Conservation (phyloP, 192 early-diverging fungal species). For the Diversispora epigaea region DNA sequence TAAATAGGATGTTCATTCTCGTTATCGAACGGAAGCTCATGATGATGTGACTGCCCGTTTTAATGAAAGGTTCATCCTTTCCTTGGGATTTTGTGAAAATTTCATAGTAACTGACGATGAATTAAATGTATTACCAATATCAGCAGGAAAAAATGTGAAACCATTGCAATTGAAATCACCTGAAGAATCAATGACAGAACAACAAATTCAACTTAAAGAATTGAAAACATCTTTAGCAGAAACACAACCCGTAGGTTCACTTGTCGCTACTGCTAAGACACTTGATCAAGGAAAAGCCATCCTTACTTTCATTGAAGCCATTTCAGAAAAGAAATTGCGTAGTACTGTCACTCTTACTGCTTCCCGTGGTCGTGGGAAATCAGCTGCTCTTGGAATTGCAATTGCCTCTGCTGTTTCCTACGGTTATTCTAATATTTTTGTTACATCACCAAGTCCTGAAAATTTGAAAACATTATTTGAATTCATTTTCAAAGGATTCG, state of each 20-base stretch:
- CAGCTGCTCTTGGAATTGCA: conserved; percentile 90
- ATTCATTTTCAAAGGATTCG: conserved; percentile 97
- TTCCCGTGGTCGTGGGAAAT: conserved; percentile 95
- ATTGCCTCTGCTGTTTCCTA: conserved; percentile 96
- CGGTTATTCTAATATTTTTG: conserved; percentile 99
- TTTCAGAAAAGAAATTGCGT: conserved; percentile 90
- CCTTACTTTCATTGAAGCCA: conserved; percentile 95
- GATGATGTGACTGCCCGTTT: conserved; percentile 93
- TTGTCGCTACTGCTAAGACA: conserved; percentile 78
- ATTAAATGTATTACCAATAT: conserved; percentile 94
- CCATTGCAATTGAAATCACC: conserved; percentile 65
- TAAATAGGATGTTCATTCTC: conserved; percentile 83
- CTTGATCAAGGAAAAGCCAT: conserved; percentile 96
- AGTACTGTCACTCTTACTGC: conserved; percentile 93
- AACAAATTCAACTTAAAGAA: conserved; percentile 68
- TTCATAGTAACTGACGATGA: conserved; percentile 98
- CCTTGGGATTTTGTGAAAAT: conserved; percentile 80
- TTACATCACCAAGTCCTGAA: conserved; percentile 95
- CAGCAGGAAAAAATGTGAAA: conserved; percentile 91
- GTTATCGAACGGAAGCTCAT: conserved; percentile 93
- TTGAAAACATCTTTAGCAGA: conserved; percentile 88
- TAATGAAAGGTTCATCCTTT: conserved; percentile 97
- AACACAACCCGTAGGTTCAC: conserved; percentile 85
- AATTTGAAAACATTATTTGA: conserved; percentile 98
- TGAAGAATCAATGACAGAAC: conserved; percentile 48